Evolutionary conservation across 345 rosid species (phyloP).

Genomic region (Laguncularia racemosa): DNA sequence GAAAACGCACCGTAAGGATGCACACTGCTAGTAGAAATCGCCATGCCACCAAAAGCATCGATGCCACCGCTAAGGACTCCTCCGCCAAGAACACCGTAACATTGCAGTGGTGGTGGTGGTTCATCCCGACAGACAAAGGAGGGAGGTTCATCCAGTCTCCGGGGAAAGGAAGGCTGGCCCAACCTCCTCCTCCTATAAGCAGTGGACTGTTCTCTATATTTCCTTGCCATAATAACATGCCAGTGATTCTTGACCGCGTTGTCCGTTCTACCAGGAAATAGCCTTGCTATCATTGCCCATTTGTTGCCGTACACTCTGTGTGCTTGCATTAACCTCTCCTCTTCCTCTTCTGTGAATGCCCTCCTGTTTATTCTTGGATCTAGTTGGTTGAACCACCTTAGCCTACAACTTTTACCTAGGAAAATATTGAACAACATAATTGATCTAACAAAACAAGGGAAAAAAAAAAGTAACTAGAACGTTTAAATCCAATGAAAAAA

Average conservation of each 20-base stretch:
- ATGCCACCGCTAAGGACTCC: background rate
- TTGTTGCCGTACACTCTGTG: slow-evolving; percentile 93
- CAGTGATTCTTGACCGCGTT: slow-evolving; percentile 98
- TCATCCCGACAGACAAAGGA: background rate
- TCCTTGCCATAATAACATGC: slow-evolving; percentile 98
- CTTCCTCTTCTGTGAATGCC: slow-evolving; percentile 92
- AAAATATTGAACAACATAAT: no score
- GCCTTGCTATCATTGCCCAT: slow-evolving; percentile 98
- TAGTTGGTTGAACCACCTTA: slow-evolving; percentile 95
- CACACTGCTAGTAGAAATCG: slow-evolving; percentile 21
- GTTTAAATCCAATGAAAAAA: background rate
- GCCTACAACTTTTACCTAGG: slow-evolving; percentile 89
- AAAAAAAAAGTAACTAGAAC: background rate
- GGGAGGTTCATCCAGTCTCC: background rate
- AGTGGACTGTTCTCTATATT: slow-evolving; percentile 79
- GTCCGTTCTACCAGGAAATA: slow-evolving; percentile 98
- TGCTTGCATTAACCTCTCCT: slow-evolving; percentile 89
- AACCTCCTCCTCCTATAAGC: slow-evolving; percentile 69
- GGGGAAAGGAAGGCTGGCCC: slow-evolving; percentile 18
- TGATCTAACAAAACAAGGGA: no score
- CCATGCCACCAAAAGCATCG: background rate
- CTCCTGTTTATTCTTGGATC: slow-evolving; percentile 92
- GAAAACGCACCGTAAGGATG: background rate
- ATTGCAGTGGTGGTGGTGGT: background rate
- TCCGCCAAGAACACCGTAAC: background rate